Evolutionary conservation across 163 green algal species (phyloP), one percentile per base, ranked within the genome.

Genomic region (Scenedesmus sp.): DNA sequence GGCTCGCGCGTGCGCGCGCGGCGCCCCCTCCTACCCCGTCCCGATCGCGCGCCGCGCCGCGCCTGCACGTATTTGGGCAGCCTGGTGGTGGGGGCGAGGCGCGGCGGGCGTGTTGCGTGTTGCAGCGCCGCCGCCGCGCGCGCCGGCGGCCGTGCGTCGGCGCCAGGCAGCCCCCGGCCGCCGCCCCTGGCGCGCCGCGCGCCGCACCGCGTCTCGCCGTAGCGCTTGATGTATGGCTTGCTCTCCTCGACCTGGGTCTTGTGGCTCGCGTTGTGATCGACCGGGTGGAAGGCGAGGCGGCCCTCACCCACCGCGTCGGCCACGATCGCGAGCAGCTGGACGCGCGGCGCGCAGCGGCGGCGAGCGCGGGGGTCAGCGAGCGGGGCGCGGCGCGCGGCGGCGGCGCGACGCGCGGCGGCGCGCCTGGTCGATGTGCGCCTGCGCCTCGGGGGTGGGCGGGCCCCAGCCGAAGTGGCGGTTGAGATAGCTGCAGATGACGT

Each of bases 51-150:
- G 9, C 15, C 28, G 18, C 28, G 28, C 60, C 60, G 45, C 14
- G 76, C 77, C 60, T 66, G n/a, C 75, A 89, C 36, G 66, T 89
- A 89, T 75, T 84, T 86, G 42, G 84, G 77, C 75, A 89, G 70
- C 42, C n/a, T n/a, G n/a, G n/a, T n/a, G n/a, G n/a, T n/a, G n/a
- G n/a, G n/a, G n/a, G n/a, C n/a, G n/a, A n/a, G n/a, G n/a, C n/a
- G n/a, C n/a, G n/a, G n/a, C n/a, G n/a, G n/a, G n/a, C n/a, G n/a
- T n/a, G n/a, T n/a, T n/a, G n/a, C n/a, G n/a, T n/a, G n/a, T n/a
- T n/a, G n/a, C n/a, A n/a, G n/a, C n/a, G n/a, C n/a, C n/a, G n/a
- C n/a, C n/a, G n/a, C n/a, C n/a, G n/a, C n/a, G n/a, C n/a, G n/a
- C n/a, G n/a, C n/a, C n/a, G n/a, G n/a, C n/a, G n/a, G n/a, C n/a